Base-by-base conservation (phyloP, 176 grass and related monocot genomes). In the Triticum urartu region DNA sequence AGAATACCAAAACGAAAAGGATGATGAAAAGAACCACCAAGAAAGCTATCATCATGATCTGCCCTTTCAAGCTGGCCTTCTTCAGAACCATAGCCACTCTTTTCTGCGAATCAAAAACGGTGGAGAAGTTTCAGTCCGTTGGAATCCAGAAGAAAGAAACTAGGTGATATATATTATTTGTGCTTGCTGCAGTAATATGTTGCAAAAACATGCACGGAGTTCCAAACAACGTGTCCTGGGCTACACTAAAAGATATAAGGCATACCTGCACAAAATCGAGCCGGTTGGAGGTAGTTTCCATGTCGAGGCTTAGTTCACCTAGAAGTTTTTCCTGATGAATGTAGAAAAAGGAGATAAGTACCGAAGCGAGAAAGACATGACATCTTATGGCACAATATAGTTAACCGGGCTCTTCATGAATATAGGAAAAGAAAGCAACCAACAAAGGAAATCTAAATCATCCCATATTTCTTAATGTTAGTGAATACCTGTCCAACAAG, bases 61-160 rank as follows among this genome's bases (percentile, higher is more conserved):
- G 96, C 58, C 92, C 90, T 87, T 95, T 98, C 42, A 66, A 86
- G 61, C 88, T 88, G 6, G 92, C 90, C 85, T 98, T 98, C 87
- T 95, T 95, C 87, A 98, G 90, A 34, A 98, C 92, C 96, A 95
- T 95, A 28, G 96, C 92, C 77, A 98, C 96, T 85, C 92, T 94
- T 92, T 94, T 95, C 94, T 98, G 92, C 64, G 56, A 25, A 78
- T 25, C 17, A 54, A 74, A 84, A 52, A 30, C 4, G 43, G 5
- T 0, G 35, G 21, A 40, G 6, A 21, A 24, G 40, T 42, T 74
- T 83, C 58, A 83, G 24, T 14, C 1, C 54, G 8, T 45, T 73
- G 32, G 21, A 26, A 78, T 77, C 61, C 3, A 24, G 25, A 14
- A 3, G 32, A 34, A 65, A 26, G n/a, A 77, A 81, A 62, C 8